These are phyloP conservation scores for Dothideomycetes sp. DNA, from an alignment of 2,329 filamentous ascomycete genomes.

Conservation along the genomic window DNA sequence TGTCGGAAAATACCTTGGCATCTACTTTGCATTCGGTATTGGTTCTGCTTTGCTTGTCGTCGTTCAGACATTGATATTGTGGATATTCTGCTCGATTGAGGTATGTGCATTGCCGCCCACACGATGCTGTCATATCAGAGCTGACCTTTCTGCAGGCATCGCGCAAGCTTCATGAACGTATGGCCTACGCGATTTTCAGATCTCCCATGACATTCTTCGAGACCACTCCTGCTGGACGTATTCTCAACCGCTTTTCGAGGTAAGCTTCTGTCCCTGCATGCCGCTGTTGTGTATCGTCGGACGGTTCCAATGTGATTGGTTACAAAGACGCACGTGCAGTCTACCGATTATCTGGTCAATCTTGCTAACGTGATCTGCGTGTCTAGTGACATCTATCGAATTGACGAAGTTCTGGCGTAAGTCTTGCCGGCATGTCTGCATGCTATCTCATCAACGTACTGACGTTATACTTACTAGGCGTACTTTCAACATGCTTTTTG, in stretches of 20 bases:
- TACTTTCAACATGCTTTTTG: constrained; percentile 84
- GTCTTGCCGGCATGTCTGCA: constrained; percentile 22
- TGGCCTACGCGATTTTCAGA: constrained; percentile 95
- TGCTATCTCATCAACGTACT: constrained; percentile 17
- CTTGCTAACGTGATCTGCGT: constrained; percentile 12
- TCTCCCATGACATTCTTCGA: constrained; percentile 99
- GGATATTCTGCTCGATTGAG: constrained; percentile 99
- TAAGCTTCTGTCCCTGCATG: constrained; percentile 31
- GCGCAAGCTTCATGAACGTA: constrained; percentile 89
- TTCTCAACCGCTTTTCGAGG: constrained; percentile 93
- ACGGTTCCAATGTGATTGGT: not conserved
- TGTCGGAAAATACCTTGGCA: constrained; percentile 81
- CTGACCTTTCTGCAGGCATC: constrained; percentile 53
- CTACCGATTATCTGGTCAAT: constrained; percentile 2
- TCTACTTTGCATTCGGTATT: constrained; percentile 92
- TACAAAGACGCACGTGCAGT: constrained; percentile 2
- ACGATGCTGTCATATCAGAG: constrained; percentile 18
- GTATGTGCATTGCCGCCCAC: constrained; percentile 48
- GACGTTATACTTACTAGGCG: constrained; percentile 39
- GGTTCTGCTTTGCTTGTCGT: constrained; percentile 79
- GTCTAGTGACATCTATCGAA: constrained; percentile 62
- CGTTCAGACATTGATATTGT: constrained; percentile 84
- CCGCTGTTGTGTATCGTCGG: not conserved
- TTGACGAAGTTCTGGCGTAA: constrained; percentile 82
- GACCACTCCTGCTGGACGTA: constrained; percentile 90